phyloP scores from a whole-genome alignment of 768 basidiomycete genomes.

The Leccinum barrowsii region DNA sequence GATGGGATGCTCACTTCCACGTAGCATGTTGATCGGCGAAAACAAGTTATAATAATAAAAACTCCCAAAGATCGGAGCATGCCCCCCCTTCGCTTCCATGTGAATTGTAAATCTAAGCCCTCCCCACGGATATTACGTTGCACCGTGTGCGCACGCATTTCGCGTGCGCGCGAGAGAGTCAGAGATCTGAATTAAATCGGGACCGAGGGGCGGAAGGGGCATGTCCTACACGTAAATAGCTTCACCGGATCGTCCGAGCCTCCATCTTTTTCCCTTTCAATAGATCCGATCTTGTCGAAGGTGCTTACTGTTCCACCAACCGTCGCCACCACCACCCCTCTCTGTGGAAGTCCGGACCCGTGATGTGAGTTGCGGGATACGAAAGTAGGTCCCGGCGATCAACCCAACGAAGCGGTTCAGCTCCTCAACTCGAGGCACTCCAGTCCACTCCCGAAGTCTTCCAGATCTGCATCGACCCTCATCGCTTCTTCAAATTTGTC shows the following conservation, averaged over 20 bases:
- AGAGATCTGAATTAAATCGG: background rate
- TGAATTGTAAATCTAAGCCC: background rate
- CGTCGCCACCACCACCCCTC: background rate
- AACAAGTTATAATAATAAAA: background rate
- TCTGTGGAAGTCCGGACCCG: background rate
- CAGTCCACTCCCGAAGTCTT: constrained; percentile 3
- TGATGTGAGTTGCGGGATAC: background rate
- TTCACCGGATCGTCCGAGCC: background rate
- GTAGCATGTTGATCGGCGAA: background rate
- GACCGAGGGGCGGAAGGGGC: background rate
- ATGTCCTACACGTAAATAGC: background rate
- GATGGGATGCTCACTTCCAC: background rate
- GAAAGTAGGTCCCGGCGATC: background rate
- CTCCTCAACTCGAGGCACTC: background rate
- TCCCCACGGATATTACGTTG: background rate
- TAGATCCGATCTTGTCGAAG: background rate
- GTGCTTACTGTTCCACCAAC: background rate
- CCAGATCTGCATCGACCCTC: background rate
- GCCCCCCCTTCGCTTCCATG: background rate
- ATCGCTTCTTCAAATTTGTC: background rate
- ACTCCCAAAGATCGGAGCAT: background rate
- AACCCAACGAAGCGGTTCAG: background rate
- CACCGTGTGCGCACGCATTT: background rate
- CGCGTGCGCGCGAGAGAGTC: background rate
- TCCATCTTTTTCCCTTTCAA: background rate